Evolutionary conservation across 768 basidiomycete genomes (phyloP).

Genomic region (Lactarius evosmus): DNA sequence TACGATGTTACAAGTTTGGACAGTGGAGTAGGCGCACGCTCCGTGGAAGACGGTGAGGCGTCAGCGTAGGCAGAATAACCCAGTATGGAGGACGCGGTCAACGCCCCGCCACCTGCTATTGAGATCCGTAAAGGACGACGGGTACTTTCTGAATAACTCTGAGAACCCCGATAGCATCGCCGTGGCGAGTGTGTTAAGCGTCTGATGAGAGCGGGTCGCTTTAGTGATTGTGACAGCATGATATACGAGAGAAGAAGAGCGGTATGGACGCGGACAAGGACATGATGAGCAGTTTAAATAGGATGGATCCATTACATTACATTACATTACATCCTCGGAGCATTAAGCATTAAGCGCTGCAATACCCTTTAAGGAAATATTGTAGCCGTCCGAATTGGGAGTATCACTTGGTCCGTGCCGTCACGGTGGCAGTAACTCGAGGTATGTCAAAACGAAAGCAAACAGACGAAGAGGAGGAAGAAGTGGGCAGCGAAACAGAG

Average conservation of each 20-base stretch:
- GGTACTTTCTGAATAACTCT: not conserved
- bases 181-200: not conserved
- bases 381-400: not conserved
- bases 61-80: constrained; percentile 31
- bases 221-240: constrained; percentile 9
- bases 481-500: constrained; percentile 42
- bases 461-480: constrained; percentile 31
- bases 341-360: no score
- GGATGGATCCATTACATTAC: no score
- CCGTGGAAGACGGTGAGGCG: constrained; percentile 12
- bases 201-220: not conserved
- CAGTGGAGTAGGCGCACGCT: constrained; percentile 27
- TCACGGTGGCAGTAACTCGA: not conserved
- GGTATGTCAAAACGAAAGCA: constrained; percentile 57
- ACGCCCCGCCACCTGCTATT: constrained; percentile 11
- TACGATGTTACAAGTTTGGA: constrained; percentile 63
- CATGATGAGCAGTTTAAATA: not conserved
- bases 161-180: not conserved
- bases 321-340: no score
- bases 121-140: constrained; percentile 17
- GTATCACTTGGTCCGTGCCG: not conserved
- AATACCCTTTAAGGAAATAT: no score
- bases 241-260: not conserved
- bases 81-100: constrained; percentile 23
- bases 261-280: not conserved